Evolutionary conservation across 2,329 filamentous ascomycete genomes (phyloP).

Genomic region (Colletotrichum sp.): DNA sequence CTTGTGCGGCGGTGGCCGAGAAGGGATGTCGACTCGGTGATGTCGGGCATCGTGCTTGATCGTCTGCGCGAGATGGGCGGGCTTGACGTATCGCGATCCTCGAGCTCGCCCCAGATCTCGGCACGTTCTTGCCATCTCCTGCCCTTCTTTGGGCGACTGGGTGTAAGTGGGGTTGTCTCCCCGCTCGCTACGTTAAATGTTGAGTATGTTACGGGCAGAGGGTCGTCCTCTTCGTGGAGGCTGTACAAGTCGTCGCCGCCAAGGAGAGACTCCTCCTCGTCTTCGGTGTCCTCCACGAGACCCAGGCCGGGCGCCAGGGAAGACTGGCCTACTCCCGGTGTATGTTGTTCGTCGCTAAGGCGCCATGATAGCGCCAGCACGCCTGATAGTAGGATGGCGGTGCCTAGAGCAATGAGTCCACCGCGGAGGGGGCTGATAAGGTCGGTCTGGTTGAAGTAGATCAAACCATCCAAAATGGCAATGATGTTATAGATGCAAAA

Average conservation of each 20-base stretch:
- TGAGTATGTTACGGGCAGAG: conserved; percentile 43
- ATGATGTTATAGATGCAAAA: conserved; percentile 99
- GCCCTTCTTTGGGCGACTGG: conserved; percentile 52
- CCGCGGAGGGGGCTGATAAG: conserved; percentile 78
- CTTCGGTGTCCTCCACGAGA: conserved; percentile 73
- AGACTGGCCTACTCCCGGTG: conserved; percentile 66
- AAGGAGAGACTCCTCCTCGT: conserved; percentile 63
- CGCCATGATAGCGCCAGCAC: conserved; percentile 95
- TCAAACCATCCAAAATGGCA: conserved; percentile 93
- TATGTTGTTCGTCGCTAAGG: conserved; percentile 77
- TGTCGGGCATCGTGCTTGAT: conserved; percentile 53
- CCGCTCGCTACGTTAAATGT: conserved; percentile 50
- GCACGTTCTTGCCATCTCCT: conserved; percentile 69
- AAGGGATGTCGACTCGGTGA: conserved; percentile 45
- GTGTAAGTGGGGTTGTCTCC: conserved; percentile 41
- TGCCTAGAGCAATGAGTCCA: conserved; percentile 84
- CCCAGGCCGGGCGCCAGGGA: conserved; percentile 83
- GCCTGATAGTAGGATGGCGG: conserved; percentile 82
- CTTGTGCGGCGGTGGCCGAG: conserved; percentile 30
- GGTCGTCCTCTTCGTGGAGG: conserved; percentile 46
- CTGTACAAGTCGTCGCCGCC: conserved; percentile 51
- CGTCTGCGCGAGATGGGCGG: conserved; percentile 46
- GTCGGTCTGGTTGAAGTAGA: conserved; percentile 92
- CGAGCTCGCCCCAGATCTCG: conserved; percentile 88
- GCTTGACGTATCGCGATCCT: conserved; percentile 68